Base-by-base conservation (phyloP, 2,329 filamentous ascomycete genomes). In the Ustulina deusta region DNA sequence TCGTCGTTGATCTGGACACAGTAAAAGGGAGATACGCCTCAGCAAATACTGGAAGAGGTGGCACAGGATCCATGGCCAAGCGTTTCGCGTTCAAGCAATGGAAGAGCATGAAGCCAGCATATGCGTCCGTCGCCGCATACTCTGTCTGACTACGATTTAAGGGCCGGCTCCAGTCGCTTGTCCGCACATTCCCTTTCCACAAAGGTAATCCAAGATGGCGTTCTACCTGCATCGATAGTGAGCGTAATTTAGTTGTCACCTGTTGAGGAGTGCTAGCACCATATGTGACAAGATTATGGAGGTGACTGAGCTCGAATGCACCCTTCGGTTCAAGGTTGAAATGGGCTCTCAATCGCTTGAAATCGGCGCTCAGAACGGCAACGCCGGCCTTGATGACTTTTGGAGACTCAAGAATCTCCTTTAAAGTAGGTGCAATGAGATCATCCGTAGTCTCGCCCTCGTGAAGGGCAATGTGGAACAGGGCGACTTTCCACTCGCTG, bases 61-160 rank as follows among this genome's bases (percentile, higher is more conserved):
- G 73, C 5, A 62, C 55, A 0, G 69, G 71, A 10, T 61, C 60
- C 71, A 74, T 74, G 20, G 46, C 46, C 20, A 73, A 57, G 4
- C 74, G 70, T 52, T 72, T 73, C 11, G 72, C 66, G 32, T 75
- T 73, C 72, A 76, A 71, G 54, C 69, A 71, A 38, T 76, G 73
- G 58, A 73, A 76, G 1, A 76, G 71, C 74, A 76, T 76, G 49
- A 68, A 74, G n/a, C 69, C 59, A n/a, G 71, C 73, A 27, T 76
- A 76, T 1, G 70, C 73, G 36, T 76, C 75, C 29, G 69, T 61
- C 15, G 73, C 74, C 11, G 74, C 75, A 46, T 76, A 74, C 3
- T 55, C 38, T 9, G 56, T 70, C 61, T 75, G 74, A 0, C 58
- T 52, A 1, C 29, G 22, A 20, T 56, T 63, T 3, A 76, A 55